Conservation (phyloP, 176 grass and related monocot genomes). For the Thalia dealbata region DNA sequence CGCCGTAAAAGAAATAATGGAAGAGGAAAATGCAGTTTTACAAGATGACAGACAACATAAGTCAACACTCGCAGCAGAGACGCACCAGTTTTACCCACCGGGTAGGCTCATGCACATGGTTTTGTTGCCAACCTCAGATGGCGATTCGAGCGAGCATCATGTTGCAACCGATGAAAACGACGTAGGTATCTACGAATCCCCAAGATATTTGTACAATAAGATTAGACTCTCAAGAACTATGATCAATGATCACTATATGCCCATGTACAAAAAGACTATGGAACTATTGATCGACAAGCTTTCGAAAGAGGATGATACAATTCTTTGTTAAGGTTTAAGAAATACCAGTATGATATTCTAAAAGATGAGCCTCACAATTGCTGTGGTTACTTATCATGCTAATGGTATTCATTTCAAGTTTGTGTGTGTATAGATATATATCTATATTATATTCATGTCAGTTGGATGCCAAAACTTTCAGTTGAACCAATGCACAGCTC, state of each 20-base stretch:
- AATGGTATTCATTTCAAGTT: no score
- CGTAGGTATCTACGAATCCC: conserved; percentile 72
- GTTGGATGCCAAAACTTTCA: no score
- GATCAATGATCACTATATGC: conserved; percentile 99
- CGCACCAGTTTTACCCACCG: conserved; percentile 85
- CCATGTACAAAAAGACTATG: conserved; percentile 97
- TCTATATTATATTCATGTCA: no score
- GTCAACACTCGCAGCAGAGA: conserved; percentile 41
- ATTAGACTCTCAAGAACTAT: conserved; percentile 82
- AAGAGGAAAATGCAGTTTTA: conserved; percentile 33
- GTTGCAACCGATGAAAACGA: conserved; percentile 36
- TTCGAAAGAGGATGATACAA: conserved; percentile 39
- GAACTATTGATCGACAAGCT: conserved; percentile 91
- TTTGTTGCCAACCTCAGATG: conserved; percentile 38
- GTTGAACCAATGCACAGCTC: no score
- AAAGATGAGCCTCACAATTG: no score
- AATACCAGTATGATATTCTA: no score
- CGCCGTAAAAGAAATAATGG: conserved; percentile 34
- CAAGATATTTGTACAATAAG: conserved; percentile 75
- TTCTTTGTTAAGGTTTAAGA: background rate
- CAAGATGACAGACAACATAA: conserved; percentile 48
- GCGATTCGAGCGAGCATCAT: conserved; percentile 27
- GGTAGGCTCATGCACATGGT: conserved; percentile 98
- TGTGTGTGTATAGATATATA: no score
- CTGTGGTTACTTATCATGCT: no score